Evolutionary conservation across 495 filamentous ascomycete species (phyloP), one percentile per base, ranked within the genome.

Genomic region (Talaromyces trachyspermus): DNA sequence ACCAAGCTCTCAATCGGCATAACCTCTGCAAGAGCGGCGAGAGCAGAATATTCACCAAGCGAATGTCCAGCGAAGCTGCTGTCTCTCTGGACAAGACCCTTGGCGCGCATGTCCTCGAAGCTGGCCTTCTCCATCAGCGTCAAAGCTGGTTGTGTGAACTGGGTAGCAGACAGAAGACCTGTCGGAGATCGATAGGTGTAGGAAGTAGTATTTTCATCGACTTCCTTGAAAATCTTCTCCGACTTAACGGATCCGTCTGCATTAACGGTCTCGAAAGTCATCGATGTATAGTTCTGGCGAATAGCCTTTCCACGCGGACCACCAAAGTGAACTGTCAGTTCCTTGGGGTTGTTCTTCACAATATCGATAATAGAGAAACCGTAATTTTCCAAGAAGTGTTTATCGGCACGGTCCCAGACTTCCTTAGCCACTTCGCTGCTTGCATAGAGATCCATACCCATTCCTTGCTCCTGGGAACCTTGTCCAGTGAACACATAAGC

Each of bases 121-220:
- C 86, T 92, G 48, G 92, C 92, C 74, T 99, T 99, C 74, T 99
- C 92, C 94, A 99, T 97, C 43, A 99, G 73, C 23, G 92, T 99
- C 49, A 99, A 71, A 32, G 92, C 94, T 6, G 92, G 92, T 61
- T 99, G 92, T 3, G 92, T 97, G 71, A 99, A 99, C 57, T 99
- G 92, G 11, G 92, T 99, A 8, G 92, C 92, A 17, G 94, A 99
- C 24, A 99, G 80, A 24, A 99, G 83, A 54, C 92, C 92, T 0
- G 86, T 91, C 3, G 92, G 92, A 11, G 92, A 97, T 22, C 88
- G 85, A 73, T 97, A 97, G 11, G 92, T 96, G 74, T 97, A 97
- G 0, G 87, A 95, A 2, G 85, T 84, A 0, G 92, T 96, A 58
- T 74, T 83, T 65, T 96, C 91, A 54, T 85, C 75, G 47, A 97